Conservation (phyloP, 768 basidiomycete genomes). For the Boletus huronensis region DNA sequence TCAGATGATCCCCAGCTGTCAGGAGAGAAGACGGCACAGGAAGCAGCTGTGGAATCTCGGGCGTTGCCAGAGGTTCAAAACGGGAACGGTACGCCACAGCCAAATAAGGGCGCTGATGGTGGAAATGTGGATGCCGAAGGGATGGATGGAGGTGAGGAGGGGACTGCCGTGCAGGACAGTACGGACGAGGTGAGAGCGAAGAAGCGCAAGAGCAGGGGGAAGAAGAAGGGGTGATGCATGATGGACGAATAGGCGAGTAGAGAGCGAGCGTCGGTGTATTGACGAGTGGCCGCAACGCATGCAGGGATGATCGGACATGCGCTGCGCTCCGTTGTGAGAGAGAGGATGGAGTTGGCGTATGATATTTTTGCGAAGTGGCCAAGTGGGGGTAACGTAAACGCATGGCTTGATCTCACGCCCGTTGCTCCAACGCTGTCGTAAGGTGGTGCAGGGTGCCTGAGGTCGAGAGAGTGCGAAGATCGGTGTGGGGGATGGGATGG, state of each 20-base stretch:
- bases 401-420: conserved; percentile 11
- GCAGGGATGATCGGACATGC: conserved; percentile 12
- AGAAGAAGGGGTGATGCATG: conserved; percentile 13
- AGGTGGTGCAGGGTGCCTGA: conserved; percentile 15
- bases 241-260: background rate
- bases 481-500: background rate
- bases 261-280: background rate
- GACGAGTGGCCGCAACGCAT: conserved; percentile 1
- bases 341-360: background rate
- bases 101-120: conserved; percentile 14
- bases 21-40: conserved; percentile 14
- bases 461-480: background rate
- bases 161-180: background rate
- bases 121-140: conserved; percentile 4
- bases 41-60: conserved; percentile 8
- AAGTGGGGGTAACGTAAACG: background rate
- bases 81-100: conserved; percentile 18
- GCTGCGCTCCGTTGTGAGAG: background rate
- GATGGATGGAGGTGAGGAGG: conserved; percentile 9
- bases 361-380: conserved; percentile 1
- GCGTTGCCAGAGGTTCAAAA: conserved; percentile 15
- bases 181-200: conserved; percentile 7
- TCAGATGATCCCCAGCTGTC: conserved; percentile 47
- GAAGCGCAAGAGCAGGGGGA: conserved; percentile 22
- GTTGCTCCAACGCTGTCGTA: conserved; percentile 15